Conservation (phyloP, 441 rosid species). For the Populus hybrid region DNA sequence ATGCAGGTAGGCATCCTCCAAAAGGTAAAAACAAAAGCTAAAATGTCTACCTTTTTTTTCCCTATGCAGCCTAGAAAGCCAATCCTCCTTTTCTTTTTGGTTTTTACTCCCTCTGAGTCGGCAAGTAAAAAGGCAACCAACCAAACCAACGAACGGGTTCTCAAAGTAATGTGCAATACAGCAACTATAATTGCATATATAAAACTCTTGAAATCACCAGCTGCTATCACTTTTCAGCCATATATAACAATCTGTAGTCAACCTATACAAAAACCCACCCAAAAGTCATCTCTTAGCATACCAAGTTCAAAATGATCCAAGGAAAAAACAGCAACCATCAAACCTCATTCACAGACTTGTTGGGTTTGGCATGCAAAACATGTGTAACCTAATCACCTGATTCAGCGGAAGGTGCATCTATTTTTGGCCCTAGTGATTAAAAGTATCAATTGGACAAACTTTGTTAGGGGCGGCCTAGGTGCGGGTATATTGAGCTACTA, state of each 20-base stretch:
- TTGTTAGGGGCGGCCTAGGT: slow-evolving; percentile 33
- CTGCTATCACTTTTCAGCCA: slow-evolving; percentile 43
- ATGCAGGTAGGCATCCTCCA: not conserved
- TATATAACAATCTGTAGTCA: slow-evolving; percentile 53
- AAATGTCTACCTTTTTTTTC: not conserved
- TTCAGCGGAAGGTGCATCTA: slow-evolving; percentile 22
- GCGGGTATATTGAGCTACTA: slow-evolving; percentile 50
- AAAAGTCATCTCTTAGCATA: slow-evolving; percentile 37
- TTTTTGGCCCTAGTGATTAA: slow-evolving; percentile 24
- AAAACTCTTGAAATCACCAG: slow-evolving; percentile 29
- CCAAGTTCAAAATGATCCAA: slow-evolving; percentile 39
- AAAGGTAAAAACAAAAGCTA: slow-evolving; percentile 4
- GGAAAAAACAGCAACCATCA: slow-evolving; percentile 35
- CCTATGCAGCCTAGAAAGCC: not conserved
- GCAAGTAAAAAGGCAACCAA: not conserved
- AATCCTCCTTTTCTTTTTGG: not conserved
- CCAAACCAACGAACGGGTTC: not conserved
- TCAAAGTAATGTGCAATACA: slow-evolving; percentile 22
- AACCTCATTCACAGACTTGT: slow-evolving; percentile 40
- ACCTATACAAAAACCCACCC: slow-evolving; percentile 53
- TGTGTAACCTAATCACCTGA: slow-evolving; percentile 29
- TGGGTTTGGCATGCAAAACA: slow-evolving; percentile 38
- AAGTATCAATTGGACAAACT: slow-evolving; percentile 17
- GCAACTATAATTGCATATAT: slow-evolving; percentile 26
- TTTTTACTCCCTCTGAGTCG: not conserved